Base-by-base conservation (phyloP, 2,329 filamentous ascomycete species). In the Trichophyton rubrum region DNA sequence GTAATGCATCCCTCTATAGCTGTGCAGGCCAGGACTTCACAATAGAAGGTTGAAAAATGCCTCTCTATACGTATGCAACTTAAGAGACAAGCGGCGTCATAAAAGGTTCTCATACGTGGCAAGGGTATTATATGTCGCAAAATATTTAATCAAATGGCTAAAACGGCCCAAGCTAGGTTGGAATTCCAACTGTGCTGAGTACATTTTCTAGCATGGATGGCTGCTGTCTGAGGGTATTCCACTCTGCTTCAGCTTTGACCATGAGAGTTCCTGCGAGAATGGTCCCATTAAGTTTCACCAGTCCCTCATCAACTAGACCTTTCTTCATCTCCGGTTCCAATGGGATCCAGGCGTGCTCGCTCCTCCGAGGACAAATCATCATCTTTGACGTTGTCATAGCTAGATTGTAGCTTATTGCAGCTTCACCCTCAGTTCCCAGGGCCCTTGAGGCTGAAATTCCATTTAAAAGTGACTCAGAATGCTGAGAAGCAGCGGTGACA, bases 391-490 rank as follows among this genome's bases (percentile, higher is more conserved):
- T 75, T 0, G 81, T 84, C 76, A 84, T 79, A 8, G 78, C 80
- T 2, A 84, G 72, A 62, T 84, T 84, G 68, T 84, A 83, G 68
- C 80, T 82, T 53, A 84, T 78, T 0, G 74, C 73, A 0, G 77
- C 70, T 1, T 73, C 71, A 1, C 75, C 53, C 22, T 70, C 67
- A 0, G 62, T 66, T 9, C 64, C 17, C 66, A 63, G 13, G 2
- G 6, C 17, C 24, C 30, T 24, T 27, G 43, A 30, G 15, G 7
- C 17, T 11, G 49, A 24, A 4, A 60, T 38, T 5, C 53, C 55
- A 41, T n/a, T 45, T 20, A 60, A 59, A 40, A 51, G n/a, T 45
- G 56, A 22, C n/a, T 55, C 40, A 9, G 22, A 35, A 33, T 53
- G 20, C 11, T 57, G 38, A 22, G 53, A 20, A 30, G 60, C 49